These are phyloP conservation scores for Coemansia pectinata DNA, from an alignment of 192 early-diverging fungal species.

Conservation along the genomic window DNA sequence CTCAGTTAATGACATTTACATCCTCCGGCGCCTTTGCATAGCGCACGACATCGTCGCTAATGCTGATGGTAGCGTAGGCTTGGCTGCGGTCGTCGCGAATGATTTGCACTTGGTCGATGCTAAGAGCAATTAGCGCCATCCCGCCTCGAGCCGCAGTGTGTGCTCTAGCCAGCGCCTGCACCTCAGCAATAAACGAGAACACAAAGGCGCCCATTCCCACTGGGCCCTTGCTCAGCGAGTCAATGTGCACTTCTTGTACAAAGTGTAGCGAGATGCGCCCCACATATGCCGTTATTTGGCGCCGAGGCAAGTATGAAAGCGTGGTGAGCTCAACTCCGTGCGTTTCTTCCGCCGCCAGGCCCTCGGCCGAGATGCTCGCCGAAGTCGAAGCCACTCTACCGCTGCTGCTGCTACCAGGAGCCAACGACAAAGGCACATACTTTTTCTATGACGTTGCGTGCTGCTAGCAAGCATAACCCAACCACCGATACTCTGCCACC, in stretches of 20 bases:
- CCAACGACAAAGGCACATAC: not conserved
- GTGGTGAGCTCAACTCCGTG: slow-evolving; percentile 67
- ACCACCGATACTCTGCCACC: no score
- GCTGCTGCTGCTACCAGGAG: not conserved
- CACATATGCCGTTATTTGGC: slow-evolving; percentile 57
- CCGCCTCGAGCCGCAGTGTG: slow-evolving; percentile 71
- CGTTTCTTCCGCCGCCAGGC: slow-evolving; percentile 9
- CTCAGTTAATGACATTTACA: not conserved
- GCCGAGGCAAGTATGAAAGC: slow-evolving; percentile 63
- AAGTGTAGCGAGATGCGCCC: slow-evolving; percentile 80
- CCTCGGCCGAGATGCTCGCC: not conserved
- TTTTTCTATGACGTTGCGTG: no score
- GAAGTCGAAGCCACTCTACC: not conserved
- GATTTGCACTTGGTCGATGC: slow-evolving; percentile 66
- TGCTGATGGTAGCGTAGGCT: slow-evolving; percentile 66
- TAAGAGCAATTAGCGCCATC: slow-evolving; percentile 68
- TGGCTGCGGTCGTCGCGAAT: slow-evolving; percentile 70
- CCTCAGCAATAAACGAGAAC: slow-evolving; percentile 65
- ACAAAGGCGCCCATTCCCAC: slow-evolving; percentile 77
- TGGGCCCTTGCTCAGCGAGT: slow-evolving; percentile 34
- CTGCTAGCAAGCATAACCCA: no score
- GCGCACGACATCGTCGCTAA: slow-evolving; percentile 20
- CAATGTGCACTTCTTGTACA: slow-evolving; percentile 65
- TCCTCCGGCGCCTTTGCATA: not conserved
- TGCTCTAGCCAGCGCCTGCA: slow-evolving; percentile 65